Percentiles rank a stretch among this genome's conserved stretches.
Conservation (phyloP, 192 early-diverging fungal genomes). For the Coemansia sp. region DNA sequence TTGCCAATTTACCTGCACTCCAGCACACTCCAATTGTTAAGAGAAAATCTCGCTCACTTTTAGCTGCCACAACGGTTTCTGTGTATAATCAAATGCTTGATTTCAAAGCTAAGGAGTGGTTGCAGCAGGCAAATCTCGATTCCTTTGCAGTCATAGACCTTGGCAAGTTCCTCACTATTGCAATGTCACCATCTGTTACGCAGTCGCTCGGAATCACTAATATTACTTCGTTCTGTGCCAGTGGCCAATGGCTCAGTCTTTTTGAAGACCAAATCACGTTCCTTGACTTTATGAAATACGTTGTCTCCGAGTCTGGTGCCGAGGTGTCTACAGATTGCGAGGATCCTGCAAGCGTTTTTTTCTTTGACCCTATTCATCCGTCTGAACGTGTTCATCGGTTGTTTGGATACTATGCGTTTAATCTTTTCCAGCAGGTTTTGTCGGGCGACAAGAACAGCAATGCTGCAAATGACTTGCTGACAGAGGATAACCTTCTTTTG, state of each 20-base stretch:
- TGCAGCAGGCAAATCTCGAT: conserved; percentile 1
- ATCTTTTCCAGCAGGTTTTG: conserved; percentile 4
- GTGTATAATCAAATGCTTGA: conserved; percentile 29
- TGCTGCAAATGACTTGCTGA: neutral
- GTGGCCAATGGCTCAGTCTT: conserved; percentile 27
- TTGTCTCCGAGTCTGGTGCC: conserved; percentile 1
- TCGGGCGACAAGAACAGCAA: neutral
- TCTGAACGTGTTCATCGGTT: conserved; percentile 39
- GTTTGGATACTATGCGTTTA: conserved; percentile 29
- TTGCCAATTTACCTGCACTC: conserved; percentile 31
- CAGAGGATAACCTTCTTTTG: conserved; percentile 14
- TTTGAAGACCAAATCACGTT: conserved; percentile 26
- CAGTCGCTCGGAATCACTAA: conserved; percentile 22
- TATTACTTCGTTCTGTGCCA: conserved; percentile 20
- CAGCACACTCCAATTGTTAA: conserved; percentile 36
- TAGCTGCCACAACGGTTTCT: conserved; percentile 18
- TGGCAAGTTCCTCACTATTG: conserved; percentile 14
- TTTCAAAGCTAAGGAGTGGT: conserved; percentile 19
- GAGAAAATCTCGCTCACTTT: conserved; percentile 7
- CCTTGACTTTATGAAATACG: conserved; percentile 14
- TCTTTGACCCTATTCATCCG: conserved; percentile 44
- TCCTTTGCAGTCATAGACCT: conserved; percentile 30
- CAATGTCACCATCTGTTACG: conserved; percentile 10
- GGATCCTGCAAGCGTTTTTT: conserved; percentile 23
- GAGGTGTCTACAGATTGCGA: neutral